phyloP scores from a whole-genome alignment of 805 yeast species.

The Debaryomyces tyrocola region DNA sequence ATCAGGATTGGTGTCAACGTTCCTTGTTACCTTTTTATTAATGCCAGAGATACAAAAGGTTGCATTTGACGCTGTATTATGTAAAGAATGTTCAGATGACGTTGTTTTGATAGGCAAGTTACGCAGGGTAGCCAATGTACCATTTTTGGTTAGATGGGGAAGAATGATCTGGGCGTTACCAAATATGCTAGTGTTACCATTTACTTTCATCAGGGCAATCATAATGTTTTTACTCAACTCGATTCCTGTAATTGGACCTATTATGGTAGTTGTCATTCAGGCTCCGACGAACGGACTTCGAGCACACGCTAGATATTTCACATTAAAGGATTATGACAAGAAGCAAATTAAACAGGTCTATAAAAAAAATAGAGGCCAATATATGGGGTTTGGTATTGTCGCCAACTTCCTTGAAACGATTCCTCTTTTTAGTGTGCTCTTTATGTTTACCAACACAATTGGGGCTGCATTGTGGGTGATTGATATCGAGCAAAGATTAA shows the following conservation, averaged over 20 bases:
- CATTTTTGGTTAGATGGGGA: constrained; percentile 29
- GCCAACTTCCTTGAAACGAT: constrained; percentile 52
- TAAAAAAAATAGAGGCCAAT: constrained; percentile 37
- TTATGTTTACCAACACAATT: constrained; percentile 56
- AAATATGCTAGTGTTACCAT: constrained; percentile 35
- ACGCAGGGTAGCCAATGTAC: constrained; percentile 27
- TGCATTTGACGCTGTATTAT: constrained; percentile 49
- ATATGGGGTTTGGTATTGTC: constrained; percentile 53
- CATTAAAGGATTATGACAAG: constrained; percentile 49
- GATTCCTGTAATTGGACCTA: constrained; percentile 63
- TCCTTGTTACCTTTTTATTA: constrained; percentile 42
- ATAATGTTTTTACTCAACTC: constrained; percentile 40
- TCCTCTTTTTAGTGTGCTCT: constrained; percentile 54
- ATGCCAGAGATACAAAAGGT: constrained; percentile 48
- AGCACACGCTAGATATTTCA: constrained; percentile 57
- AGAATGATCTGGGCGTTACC: constrained; percentile 35
- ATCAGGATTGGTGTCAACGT: constrained; percentile 39
- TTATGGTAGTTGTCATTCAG: constrained; percentile 46
- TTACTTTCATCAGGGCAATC: constrained; percentile 37
- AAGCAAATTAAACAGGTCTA: constrained; percentile 42
- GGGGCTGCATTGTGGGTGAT: constrained; percentile 71
- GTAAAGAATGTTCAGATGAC: constrained; percentile 45
- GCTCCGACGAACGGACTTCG: constrained; percentile 56
- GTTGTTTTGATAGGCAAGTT: constrained; percentile 42
- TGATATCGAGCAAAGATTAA: constrained; percentile 21